Evolutionary conservation across 164 flowering plant species (phyloP).

Genomic region (Stephania cephalantha): DNA sequence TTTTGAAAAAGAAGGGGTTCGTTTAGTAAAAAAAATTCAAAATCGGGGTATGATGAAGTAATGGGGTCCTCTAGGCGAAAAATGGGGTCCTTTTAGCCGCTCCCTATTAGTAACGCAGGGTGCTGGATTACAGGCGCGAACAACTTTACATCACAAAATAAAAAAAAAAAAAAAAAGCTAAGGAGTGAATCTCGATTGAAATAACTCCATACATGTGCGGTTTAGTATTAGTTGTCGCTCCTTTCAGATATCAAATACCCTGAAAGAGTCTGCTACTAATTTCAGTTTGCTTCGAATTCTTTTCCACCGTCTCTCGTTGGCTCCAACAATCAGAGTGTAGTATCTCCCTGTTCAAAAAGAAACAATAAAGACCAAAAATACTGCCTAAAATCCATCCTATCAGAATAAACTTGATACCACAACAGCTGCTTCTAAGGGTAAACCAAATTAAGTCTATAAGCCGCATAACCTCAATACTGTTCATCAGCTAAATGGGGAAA

Average conservation of each 20-base stretch:
- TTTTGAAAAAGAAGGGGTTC: too few relatives aligned
- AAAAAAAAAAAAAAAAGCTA: not conserved
- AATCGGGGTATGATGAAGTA: too few relatives aligned
- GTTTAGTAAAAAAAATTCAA: too few relatives aligned
- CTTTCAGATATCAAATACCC: slow-evolving; percentile 50
- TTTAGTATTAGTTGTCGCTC: not conserved
- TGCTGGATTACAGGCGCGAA: not conserved
- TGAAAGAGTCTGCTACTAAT: slow-evolving; percentile 87
- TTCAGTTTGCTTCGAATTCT: slow-evolving; percentile 52
- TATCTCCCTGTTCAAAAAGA: slow-evolving; percentile 44
- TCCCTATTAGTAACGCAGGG: not conserved
- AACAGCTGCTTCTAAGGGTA: too few relatives aligned
- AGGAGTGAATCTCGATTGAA: not conserved
- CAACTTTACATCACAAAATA: not conserved
- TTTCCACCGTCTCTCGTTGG: slow-evolving; percentile 75
- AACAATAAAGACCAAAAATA: not conserved
- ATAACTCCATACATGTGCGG: not conserved
- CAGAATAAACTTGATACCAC: too few relatives aligned
- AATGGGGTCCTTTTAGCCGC: too few relatives aligned
- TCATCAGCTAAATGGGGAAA: too few relatives aligned
- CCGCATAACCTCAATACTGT: too few relatives aligned
- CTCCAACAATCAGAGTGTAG: slow-evolving; percentile 73
- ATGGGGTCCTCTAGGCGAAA: too few relatives aligned
- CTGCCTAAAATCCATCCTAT: too few relatives aligned
- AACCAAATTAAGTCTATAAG: too few relatives aligned